Evolutionary conservation across 306 rosid genomes (phyloP).

Genomic region (Quercus dentata): DNA sequence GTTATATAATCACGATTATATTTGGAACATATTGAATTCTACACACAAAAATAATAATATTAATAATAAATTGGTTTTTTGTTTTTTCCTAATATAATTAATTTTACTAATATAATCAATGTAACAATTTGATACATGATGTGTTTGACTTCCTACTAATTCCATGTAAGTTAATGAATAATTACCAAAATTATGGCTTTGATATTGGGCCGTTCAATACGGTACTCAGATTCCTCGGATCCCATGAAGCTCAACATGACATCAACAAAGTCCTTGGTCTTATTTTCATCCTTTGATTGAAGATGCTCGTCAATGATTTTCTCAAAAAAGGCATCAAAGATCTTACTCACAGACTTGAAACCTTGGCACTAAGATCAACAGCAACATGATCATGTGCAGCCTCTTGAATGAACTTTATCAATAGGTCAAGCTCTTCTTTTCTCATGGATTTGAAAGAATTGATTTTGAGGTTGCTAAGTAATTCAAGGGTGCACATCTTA

Average conservation of each 20-base stretch:
- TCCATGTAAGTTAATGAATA: neutral
- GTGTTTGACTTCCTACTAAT: neutral
- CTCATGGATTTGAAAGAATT: slow-evolving; percentile 49
- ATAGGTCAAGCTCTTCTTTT: slow-evolving; percentile 44
- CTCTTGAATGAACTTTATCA: slow-evolving; percentile 32
- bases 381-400: slow-evolving; percentile 22
- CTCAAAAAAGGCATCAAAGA: slow-evolving; percentile 53
- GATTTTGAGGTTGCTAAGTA: slow-evolving; percentile 46
- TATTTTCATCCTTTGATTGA: slow-evolving; percentile 22
- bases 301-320: slow-evolving; percentile 56
- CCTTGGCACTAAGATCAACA: slow-evolving; percentile 46
- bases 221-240: slow-evolving; percentile 43
- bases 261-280: slow-evolving; percentile 58
- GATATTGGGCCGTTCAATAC: slow-evolving; percentile 45
- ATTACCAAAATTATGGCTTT: slow-evolving; percentile 58
- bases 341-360: slow-evolving; percentile 28
- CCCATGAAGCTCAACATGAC: slow-evolving; percentile 51
- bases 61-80: neutral
- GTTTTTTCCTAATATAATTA: neutral
- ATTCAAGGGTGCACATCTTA: slow-evolving; percentile 60
- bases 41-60: too few species aligned
- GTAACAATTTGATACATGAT: neutral
- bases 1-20: too few species aligned
- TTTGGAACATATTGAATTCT: too few species aligned
- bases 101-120: neutral